Evolutionary conservation across 148 eudicot species (phyloP), one percentile per base, ranked within the genome.

Genomic region (Rhododendron williamsianum): DNA sequence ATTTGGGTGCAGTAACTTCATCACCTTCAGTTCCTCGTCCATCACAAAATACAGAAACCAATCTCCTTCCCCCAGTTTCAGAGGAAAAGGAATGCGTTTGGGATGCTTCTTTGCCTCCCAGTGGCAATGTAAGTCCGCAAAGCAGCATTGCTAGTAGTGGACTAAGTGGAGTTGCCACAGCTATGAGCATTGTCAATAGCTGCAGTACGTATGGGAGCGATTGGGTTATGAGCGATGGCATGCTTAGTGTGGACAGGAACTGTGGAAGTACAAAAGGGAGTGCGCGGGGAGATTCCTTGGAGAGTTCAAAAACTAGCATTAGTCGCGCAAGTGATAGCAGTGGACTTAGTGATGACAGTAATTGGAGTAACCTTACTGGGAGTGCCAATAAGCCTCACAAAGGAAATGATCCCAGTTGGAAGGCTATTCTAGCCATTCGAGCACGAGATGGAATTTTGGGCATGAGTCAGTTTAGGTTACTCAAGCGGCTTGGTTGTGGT

Each of bases 351-450:
- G 98, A 95, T 90, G 98, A 94, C 27, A 95, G 98, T 87, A 96
- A 91, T 84, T 94, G 98, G 98, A 96, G 98, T 91, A 94, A 92
- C 84, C 88, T 91, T 12, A 96, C 98, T 46, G 98, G 96, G 69
- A 91, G 96, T 90, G 98, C 94, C 60, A 93, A 90, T 87, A 96
- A 96, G 90, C 98, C 98, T 86, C 98, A 96, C 87, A 94, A 94
- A 86, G 96, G 98, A 0, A 91, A 91, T 81, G 95, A 93, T 78
- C 88, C 90, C n/a, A 87, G 95, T 81, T 93, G 95, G 95, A 90
- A 92, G 82, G 92, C 95, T 16, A 91, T 93, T 82, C 90, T 88
- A 69, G 89, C 86, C 65, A 90, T 91, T 63, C 85, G 91, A 85
- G 90, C 90, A 15, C 91, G 89, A 58, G 90, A 90, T 86, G 95